Evolutionary conservation across 495 filamentous ascomycete species (phyloP).

Genomic region (Opeltia flavorubescens): DNA sequence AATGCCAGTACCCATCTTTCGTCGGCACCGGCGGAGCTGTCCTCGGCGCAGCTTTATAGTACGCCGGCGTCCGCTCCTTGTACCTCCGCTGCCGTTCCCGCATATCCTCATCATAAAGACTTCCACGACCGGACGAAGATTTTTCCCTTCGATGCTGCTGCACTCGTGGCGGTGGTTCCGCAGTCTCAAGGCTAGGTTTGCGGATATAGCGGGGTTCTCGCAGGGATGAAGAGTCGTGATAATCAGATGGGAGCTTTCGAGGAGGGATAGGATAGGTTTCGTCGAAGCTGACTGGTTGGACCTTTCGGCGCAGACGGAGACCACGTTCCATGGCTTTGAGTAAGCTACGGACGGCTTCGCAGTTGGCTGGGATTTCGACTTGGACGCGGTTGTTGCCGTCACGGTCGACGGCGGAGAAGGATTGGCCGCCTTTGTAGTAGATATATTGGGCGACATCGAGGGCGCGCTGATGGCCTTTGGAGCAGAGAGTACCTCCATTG

Average conservation of each 20-base stretch:
- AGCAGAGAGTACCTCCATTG: constrained; percentile 30
- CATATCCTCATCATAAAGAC: constrained; percentile 13
- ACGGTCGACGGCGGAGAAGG: constrained; percentile 33
- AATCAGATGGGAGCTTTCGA: constrained; percentile 6
- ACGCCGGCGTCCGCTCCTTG: constrained; percentile 1
- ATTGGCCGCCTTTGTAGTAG: constrained; percentile 31
- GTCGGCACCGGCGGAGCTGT: constrained; percentile 5
- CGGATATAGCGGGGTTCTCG: constrained; percentile 7
- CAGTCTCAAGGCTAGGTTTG: constrained; percentile 7
- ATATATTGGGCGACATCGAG: constrained; percentile 34
- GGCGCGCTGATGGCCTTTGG: constrained; percentile 33
- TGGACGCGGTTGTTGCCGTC: constrained; percentile 28
- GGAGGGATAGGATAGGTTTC: constrained; percentile 25
- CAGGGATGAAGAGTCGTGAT: background rate
- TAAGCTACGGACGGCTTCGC: constrained; percentile 25
- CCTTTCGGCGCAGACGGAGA: constrained; percentile 22
- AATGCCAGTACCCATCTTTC: constrained; percentile 6
- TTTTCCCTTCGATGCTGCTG: constrained; percentile 2
- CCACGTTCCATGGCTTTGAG: constrained; percentile 35
- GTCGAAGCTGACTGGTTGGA: constrained; percentile 26
- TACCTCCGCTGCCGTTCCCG: constrained; percentile 7
- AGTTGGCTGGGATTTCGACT: constrained; percentile 34
- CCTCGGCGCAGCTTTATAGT: background rate
- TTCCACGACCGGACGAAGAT: constrained; percentile 6
- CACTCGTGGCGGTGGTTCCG: background rate